These are phyloP conservation scores for Kodamaea neixiangensis DNA, from an alignment of 805 yeast species.

Conservation along the genomic window DNA sequence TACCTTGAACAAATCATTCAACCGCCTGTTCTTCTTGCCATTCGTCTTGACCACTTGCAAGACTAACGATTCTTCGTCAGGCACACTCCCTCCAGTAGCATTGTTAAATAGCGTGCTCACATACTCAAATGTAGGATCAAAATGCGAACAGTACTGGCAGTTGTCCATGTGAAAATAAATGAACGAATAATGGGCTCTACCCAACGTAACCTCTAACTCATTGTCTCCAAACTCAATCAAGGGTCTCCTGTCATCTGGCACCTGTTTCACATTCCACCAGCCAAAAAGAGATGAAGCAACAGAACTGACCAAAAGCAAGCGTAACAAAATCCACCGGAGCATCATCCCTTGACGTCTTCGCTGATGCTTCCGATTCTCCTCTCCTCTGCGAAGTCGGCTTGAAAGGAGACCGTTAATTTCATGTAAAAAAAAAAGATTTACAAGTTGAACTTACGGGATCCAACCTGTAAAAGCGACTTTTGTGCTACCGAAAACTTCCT, in stretches of 20 bases:
- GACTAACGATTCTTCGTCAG: conserved; percentile 9
- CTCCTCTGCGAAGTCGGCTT: not conserved
- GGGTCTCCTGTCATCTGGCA: not conserved
- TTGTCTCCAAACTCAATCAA: conserved; percentile 13
- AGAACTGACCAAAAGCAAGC: not conserved
- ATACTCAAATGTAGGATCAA: conserved; percentile 37
- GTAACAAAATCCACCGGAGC: not conserved
- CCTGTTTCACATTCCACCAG: conserved; percentile 3
- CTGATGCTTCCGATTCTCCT: not conserved
- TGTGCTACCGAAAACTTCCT: not conserved
- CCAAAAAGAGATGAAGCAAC: conserved; percentile 3
- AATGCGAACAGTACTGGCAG: conserved; percentile 35
- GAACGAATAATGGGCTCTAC: conserved; percentile 35
- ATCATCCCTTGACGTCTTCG: not conserved
- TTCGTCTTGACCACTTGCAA: conserved; percentile 37
- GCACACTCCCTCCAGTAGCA: conserved; percentile 16
- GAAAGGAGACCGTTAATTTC: not conserved
- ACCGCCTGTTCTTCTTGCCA: conserved; percentile 27
- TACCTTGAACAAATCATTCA: conserved; percentile 42
- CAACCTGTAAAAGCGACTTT: not conserved
- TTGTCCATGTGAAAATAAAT: conserved; percentile 48
- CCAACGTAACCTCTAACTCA: conserved; percentile 18
- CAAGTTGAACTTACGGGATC: not conserved
- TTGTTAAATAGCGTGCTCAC: conserved; percentile 45
- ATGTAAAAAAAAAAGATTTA: too few species aligned